Base-by-base conservation (phyloP, 1,284 basidiomycete species). In the Afroboletus lepidellus region DNA sequence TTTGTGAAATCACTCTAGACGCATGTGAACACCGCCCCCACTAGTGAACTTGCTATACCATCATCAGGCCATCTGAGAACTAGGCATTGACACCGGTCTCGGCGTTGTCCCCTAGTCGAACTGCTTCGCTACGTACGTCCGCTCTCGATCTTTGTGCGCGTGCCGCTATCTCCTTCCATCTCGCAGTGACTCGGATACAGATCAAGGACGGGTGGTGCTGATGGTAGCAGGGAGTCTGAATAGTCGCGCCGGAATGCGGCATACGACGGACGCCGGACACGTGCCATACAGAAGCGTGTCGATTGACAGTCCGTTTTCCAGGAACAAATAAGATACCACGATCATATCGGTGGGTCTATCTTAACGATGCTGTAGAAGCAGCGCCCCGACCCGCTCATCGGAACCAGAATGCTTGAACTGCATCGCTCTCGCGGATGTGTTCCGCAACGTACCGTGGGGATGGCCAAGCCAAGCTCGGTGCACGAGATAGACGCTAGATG, bases 121-220 rank as follows among this genome's bases (percentile, higher is more conserved):
- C 67, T 80, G n/a, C 66, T 87, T 23, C 88, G 89, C 0, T 60
- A 65, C 25, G 69, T 67, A 12, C 67, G 67, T 24, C 88, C 89
- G 7, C 54, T 62, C 1, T 84, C 85, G 0, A 34, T 74, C 3
- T 69, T 85, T 8, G 85, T 84, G 12, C 76, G 2, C 81, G 86
- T 41, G 60, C 69, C n/a, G 73, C 72, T 33, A 49, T 87, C 21
- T 66, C 93, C 20, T 63, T 66, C 2, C 84, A 87, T 60, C 80
- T 83, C 2, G 44, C 90, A 23, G 77, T 77, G 4, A 72, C 70
- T 0, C 92, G 87, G 81, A 69, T 90, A 30, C 79, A 84, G 33
- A 71, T 94, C 30, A 76, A 88, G 44, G 91, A 94, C 64, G 87
- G 89, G 8, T 94, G 91, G 90, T 83, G 57, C 66, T 37, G 90